Base-by-base conservation (phyloP, 2,329 filamentous ascomycete species). In the Tolypocladium amazonense region DNA sequence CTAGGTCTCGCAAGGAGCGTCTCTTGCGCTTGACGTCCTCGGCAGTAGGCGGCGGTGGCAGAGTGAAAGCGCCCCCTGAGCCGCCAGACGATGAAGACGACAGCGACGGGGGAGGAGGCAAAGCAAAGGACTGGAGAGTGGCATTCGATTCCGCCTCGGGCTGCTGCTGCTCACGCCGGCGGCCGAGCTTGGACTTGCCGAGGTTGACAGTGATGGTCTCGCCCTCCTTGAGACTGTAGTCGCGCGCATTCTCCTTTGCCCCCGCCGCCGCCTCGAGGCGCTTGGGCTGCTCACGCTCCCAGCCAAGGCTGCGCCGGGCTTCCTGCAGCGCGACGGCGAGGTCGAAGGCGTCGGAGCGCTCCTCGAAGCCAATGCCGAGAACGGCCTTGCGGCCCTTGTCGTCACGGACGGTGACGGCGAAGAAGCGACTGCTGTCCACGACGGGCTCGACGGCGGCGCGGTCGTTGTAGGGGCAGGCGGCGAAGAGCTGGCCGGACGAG, bases 141-240 rank as follows among this genome's bases (percentile, higher is more conserved):
- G 67, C 74, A 64, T 56, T 33, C 2, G 37, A 25, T 9, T 37
- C 47, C n/a, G 33, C 18, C 3, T 18, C 47, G 11, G 60, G 58
- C 43, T 62, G 47, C 25, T 62, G 60, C 56, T 74, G 70, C 65
- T 69, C 70, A 67, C 71, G 78, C 65, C 83, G 79, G 65, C 79
- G 73, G 20, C 79, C 79, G 61, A 82, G 78, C 64, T 79, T 79
- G 56, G 73, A 73, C 41, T 78, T 81, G 27, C 85, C 84, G 5
- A 94, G 80, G 70, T 89, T 90, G 64, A 95, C 86, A 30, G 87
- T 90, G 66, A 96, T 95, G 23, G 89, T 96, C 79, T 96, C 88
- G 14, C 91, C 91, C 62, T 92, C 90, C 73, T 96, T 96, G 64
- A 96, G 73, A 68, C 89, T 92, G 69, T 91, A 92, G 69, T 96